Evolutionary conservation across 225 moss, liverwort and hornwort genomes (phyloP).

Genomic region (Marchantia polymorpha): DNA sequence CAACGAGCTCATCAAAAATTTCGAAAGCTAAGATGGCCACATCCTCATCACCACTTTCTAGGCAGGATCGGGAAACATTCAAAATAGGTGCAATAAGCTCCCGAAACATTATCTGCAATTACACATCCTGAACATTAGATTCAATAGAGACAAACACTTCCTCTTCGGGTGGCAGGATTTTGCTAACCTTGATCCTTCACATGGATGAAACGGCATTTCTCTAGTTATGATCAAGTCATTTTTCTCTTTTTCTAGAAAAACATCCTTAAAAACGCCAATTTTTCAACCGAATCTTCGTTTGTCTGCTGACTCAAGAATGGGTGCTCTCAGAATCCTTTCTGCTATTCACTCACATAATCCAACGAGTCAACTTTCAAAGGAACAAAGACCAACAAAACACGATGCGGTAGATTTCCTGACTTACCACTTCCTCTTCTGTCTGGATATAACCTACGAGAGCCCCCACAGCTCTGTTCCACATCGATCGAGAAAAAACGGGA

Average conservation of each 20-base stretch:
- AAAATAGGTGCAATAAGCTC: slow-evolving; percentile 91
- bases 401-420: slow-evolving; percentile 11
- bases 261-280: no score
- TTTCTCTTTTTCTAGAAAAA: no score
- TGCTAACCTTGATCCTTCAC: no score
- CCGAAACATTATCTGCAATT: slow-evolving; percentile 84
- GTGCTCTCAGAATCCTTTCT: no score
- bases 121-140: neutral
- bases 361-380: neutral
- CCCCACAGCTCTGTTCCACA: slow-evolving; percentile 83
- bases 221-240: no score
- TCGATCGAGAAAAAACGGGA: slow-evolving; percentile 14
- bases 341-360: no score
- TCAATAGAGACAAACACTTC: no score
- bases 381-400: neutral
- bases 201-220: no score
- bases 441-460: slow-evolving; percentile 97
- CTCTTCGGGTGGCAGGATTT: no score
- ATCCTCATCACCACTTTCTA: slow-evolving; percentile 94
- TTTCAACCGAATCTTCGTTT: no score
- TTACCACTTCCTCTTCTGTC: slow-evolving; percentile 99
- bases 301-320: no score
- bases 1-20: slow-evolving; percentile 97
- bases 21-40: slow-evolving; percentile 95
- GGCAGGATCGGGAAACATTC: slow-evolving; percentile 84